Percentiles rank a stretch among this genome's conserved stretches.
Conservation (phyloP, 192 early-diverging fungal genomes). For the Rhizophagus clarus region DNA sequence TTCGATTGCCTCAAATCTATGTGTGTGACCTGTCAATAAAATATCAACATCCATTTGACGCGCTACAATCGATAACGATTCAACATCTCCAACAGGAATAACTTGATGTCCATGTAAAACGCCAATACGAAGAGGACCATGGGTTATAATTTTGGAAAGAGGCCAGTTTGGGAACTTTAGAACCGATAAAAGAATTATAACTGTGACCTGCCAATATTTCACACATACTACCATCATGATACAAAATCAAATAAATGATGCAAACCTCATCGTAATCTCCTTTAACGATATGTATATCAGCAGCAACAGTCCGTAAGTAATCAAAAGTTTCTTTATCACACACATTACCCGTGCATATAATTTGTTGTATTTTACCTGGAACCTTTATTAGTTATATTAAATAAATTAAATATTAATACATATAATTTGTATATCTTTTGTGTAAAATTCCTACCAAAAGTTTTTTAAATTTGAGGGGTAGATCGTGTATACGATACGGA, state of each 20-base stretch:
- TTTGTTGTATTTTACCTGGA: slow-evolving; percentile 95
- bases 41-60: slow-evolving; percentile 93
- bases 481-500: slow-evolving; percentile 84
- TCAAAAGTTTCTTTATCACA: slow-evolving; percentile 82
- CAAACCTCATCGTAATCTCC: slow-evolving; percentile 85
- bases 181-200: background rate
- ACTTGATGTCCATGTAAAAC: slow-evolving; percentile 88
- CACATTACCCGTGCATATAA: slow-evolving; percentile 91
- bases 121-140: slow-evolving; percentile 67
- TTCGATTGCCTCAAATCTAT: slow-evolving; percentile 91
- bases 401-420: no score
- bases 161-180: slow-evolving; percentile 55
- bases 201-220: background rate
- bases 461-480: slow-evolving; percentile 92
- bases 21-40: slow-evolving; percentile 84
- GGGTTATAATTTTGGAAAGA: slow-evolving; percentile 64
- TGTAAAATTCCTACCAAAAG: slow-evolving; percentile 65
- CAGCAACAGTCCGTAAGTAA: slow-evolving; percentile 81
- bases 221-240: no score
- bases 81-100: slow-evolving; percentile 77
- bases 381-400: slow-evolving; percentile 44
- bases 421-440: no score
- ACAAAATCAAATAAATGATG: no score
- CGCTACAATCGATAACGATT: slow-evolving; percentile 74
- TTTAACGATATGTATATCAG: slow-evolving; percentile 72